Evolutionary conservation across 2,329 filamentous ascomycete species (phyloP).

Genomic region (Cryphonectria carpinicola): DNA sequence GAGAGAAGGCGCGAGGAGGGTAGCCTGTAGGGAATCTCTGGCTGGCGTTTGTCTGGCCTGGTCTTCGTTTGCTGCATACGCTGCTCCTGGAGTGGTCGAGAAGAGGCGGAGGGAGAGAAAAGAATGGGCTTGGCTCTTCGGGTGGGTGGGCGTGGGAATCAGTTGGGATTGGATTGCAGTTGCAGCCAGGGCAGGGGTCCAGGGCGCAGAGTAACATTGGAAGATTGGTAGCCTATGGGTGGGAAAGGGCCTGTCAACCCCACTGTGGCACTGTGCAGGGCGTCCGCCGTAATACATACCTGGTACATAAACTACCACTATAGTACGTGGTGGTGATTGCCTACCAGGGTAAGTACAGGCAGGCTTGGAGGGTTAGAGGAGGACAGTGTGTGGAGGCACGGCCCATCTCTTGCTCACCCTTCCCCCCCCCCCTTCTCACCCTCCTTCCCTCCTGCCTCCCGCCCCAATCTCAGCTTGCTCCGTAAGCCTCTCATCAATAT

Average conservation of each 20-base stretch:
- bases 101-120: constrained; percentile 22
- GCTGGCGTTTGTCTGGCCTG: constrained; percentile 12
- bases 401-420: not conserved
- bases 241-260: constrained; percentile 2
- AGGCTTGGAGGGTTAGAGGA: not conserved
- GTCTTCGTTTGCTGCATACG: constrained; percentile 9
- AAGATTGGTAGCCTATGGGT: not conserved
- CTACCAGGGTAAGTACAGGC: not conserved
- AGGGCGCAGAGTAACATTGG: constrained; percentile 2
- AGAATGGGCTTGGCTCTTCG: not conserved
- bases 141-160: constrained; percentile 8
- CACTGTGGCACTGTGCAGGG: constrained; percentile 8
- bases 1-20: constrained; percentile 5
- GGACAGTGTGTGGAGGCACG: constrained; percentile 6
- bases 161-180: constrained; percentile 18
- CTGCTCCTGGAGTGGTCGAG: constrained; percentile 16
- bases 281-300: not conserved
- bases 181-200: constrained; percentile 19
- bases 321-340: not conserved
- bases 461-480: constrained; percentile 5
- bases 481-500: constrained; percentile 13
- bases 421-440: not conserved
- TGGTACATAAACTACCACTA: not conserved
- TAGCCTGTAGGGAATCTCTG: constrained; percentile 21
- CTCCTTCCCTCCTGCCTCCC: not conserved